Percentiles rank a stretch among this genome's conserved stretches.
These are phyloP conservation scores for Adenanthera pavonina DNA, from an alignment of 306 rosid genomes.

Conservation along the genomic window DNA sequence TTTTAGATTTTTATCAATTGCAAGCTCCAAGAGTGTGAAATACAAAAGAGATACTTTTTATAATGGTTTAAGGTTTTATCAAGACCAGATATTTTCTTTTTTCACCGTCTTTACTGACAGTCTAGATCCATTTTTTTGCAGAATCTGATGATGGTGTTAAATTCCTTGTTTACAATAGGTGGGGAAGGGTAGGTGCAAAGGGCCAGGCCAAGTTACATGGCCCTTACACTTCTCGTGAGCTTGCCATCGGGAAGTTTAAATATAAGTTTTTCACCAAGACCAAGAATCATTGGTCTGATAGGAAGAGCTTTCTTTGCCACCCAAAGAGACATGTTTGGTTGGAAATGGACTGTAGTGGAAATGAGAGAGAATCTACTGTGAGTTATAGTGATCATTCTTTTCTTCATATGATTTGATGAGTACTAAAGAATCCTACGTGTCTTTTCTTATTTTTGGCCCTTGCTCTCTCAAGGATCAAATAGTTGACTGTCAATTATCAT, in stretches of 20 bases:
- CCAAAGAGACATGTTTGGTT: slow-evolving; percentile 79
- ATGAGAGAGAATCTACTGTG: slow-evolving; percentile 60
- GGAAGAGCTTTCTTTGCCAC: slow-evolving; percentile 60
- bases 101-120: slow-evolving; percentile 25
- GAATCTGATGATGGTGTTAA: slow-evolving; percentile 81
- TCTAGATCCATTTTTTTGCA: slow-evolving; percentile 43
- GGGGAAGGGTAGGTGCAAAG: slow-evolving; percentile 96
- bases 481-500: not conserved
- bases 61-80: not conserved
- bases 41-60: not conserved
- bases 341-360: slow-evolving; percentile 85
- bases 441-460: slow-evolving; percentile 10
- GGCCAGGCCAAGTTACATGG: slow-evolving; percentile 82
- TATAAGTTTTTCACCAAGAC: slow-evolving; percentile 78
- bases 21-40: not conserved
- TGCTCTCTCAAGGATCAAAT: slow-evolving; percentile 6
- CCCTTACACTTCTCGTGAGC: slow-evolving; percentile 59
- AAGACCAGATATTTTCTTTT: not conserved
- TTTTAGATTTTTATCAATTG: not conserved
- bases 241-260: slow-evolving; percentile 71
- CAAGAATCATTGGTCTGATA: slow-evolving; percentile 70
- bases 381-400: slow-evolving; percentile 49
- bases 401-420: slow-evolving; percentile 25
- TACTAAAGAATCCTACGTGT: slow-evolving; percentile 9
- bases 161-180: slow-evolving; percentile 82